Evolutionary conservation across 345 rosid species (phyloP).

Genomic region (Linum trigynum): DNA sequence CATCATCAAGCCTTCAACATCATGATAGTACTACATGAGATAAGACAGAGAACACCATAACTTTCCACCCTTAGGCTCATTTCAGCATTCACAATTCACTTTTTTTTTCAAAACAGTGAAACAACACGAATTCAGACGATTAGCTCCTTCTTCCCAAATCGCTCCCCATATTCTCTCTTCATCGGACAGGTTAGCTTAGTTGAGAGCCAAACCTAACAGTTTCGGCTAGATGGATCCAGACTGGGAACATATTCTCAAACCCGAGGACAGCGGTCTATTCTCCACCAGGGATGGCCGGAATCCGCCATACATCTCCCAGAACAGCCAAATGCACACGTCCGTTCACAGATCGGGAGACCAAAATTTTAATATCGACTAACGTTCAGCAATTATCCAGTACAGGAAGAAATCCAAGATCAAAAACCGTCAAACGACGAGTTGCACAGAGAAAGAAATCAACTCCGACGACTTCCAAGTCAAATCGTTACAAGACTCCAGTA

Average conservation of each 20-base stretch:
- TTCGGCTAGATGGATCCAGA: background rate
- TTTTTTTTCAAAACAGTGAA: background rate
- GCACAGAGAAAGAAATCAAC: background rate
- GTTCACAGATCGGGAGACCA: background rate
- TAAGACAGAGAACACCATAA: background rate
- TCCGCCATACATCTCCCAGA: background rate
- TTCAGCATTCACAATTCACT: background rate
- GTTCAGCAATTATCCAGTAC: background rate
- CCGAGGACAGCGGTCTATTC: too few species aligned
- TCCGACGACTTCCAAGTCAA: background rate
- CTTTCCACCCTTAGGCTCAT: background rate
- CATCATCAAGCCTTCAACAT: background rate
- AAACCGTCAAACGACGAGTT: background rate
- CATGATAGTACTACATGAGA: background rate
- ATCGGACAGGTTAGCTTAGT: background rate
- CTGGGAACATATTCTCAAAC: background rate
- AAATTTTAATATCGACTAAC: background rate
- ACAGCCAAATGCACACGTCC: background rate
- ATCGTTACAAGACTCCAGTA: background rate
- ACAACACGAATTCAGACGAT: too few species aligned
- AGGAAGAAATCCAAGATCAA: background rate
- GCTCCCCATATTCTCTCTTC: background rate
- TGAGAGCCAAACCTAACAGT: background rate
- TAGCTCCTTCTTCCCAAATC: background rate
- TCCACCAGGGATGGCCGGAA: background rate